Percentiles rank a stretch among this genome's conserved stretches.
These are phyloP conservation scores for Lactifluus echinatus DNA, from an alignment of 768 basidiomycete genomes.

Conservation along the genomic window DNA sequence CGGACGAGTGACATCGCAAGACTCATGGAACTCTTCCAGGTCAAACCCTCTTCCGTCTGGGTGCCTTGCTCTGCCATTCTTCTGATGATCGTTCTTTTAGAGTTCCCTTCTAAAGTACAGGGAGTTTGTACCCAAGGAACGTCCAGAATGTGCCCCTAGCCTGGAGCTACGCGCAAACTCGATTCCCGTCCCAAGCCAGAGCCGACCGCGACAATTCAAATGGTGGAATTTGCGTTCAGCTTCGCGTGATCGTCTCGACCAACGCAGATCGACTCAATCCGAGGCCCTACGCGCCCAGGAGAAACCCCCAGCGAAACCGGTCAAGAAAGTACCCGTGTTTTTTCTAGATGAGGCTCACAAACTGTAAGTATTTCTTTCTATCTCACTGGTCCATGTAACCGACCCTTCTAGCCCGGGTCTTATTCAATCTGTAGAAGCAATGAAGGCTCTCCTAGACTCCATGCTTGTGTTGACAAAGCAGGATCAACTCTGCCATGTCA, in stretches of 20 bases:
- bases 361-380: slow-evolving; percentile 38
- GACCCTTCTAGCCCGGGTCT: slow-evolving; percentile 46
- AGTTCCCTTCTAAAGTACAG: slow-evolving; percentile 27
- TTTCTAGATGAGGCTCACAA: slow-evolving; percentile 86
- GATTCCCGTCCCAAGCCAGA: slow-evolving; percentile 10
- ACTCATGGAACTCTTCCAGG: slow-evolving; percentile 81
- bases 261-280: slow-evolving; percentile 2
- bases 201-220: slow-evolving; percentile 2
- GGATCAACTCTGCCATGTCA: slow-evolving; percentile 74
- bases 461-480: slow-evolving; percentile 86
- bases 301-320: slow-evolving; percentile 29
- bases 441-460: slow-evolving; percentile 79
- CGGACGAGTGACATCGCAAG: slow-evolving; percentile 75
- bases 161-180: background rate
- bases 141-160: background rate
- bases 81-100: slow-evolving; percentile 16
- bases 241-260: slow-evolving; percentile 3
- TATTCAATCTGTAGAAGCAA: slow-evolving; percentile 68
- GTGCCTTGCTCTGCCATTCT: background rate
- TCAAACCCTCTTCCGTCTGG: slow-evolving; percentile 19
- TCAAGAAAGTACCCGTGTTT: slow-evolving; percentile 70
- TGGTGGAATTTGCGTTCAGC: slow-evolving; percentile 16
- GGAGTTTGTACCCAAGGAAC: slow-evolving; percentile 23
- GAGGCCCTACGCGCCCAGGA: slow-evolving; percentile 26
- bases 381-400: background rate